These are phyloP conservation scores for Scopulariopsis brevicaulis DNA, from an alignment of 2,329 filamentous ascomycete species.

Conservation along the genomic window DNA sequence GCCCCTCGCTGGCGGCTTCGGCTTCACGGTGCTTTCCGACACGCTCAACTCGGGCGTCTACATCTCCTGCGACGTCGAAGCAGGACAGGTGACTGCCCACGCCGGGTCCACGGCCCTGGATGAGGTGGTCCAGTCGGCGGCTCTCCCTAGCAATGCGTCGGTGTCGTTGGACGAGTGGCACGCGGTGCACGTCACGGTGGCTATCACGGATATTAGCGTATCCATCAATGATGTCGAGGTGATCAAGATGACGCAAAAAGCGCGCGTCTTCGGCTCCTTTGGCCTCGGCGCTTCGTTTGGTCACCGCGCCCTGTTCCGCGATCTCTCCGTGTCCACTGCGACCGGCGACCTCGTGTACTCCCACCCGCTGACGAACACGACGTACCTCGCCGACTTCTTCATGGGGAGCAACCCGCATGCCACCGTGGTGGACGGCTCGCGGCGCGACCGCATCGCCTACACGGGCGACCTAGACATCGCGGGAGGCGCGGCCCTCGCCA, in stretches of 20 bases:
- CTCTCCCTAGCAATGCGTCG: constrained; percentile 2
- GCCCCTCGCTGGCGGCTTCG: constrained; percentile 15
- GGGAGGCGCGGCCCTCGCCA: constrained; percentile 12
- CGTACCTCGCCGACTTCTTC: constrained; percentile 19
- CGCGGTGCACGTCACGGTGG: constrained; percentile 7
- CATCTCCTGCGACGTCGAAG: constrained; percentile 13
- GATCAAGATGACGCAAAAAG: constrained; percentile 15
- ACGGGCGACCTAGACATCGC: constrained; percentile 19
- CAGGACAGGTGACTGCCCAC: constrained; percentile 7
- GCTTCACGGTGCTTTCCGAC: constrained; percentile 16
- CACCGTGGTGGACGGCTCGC: constrained; percentile 21
- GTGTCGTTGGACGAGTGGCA: constrained; percentile 5
- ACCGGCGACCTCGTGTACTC: constrained; percentile 11
- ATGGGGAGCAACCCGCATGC: constrained; percentile 19
- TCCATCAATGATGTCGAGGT: constrained; percentile 11
- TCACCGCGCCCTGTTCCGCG: constrained; percentile 14
- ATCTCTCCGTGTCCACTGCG: constrained; percentile 8
- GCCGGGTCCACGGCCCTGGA: constrained; percentile 1
- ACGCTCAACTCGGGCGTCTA: constrained; percentile 18
- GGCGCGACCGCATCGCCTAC: constrained; percentile 20
- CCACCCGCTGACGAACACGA: constrained; percentile 13
- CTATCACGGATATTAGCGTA: constrained; percentile 10
- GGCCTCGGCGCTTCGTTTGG: constrained; percentile 18
- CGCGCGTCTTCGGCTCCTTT: constrained; percentile 16
- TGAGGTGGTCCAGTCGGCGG: not conserved